Percentiles rank a stretch among this genome's conserved stretches.
Evolutionary conservation across 2,329 filamentous ascomycete species (phyloP).

Genomic region (Fusarium sp.): DNA sequence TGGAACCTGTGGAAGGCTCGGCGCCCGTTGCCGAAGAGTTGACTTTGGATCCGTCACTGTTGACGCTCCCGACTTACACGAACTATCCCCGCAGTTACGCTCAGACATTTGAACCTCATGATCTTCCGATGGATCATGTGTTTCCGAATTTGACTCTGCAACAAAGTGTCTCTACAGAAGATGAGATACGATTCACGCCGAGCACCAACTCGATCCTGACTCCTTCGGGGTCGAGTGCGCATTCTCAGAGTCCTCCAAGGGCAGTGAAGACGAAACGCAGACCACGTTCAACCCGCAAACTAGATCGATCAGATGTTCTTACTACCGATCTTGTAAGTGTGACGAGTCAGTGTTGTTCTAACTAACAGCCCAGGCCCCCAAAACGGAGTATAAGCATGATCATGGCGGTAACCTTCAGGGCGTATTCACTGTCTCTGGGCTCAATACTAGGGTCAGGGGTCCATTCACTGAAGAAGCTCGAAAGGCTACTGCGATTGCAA

Average conservation of each 20-base stretch:
- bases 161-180: not conserved
- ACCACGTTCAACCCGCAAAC: accelerated
- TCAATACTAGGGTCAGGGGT: not conserved
- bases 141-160: not conserved
- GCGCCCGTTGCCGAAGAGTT: not conserved
- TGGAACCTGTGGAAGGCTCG: not conserved
- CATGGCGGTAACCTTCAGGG: not conserved
- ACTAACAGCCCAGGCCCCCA: not conserved
- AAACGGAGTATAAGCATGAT: not conserved
- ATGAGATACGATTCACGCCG: not conserved
- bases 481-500: not conserved
- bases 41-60: not conserved
- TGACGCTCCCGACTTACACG: not conserved
- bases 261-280: not conserved
- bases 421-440: not conserved
- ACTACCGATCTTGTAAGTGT: not conserved
- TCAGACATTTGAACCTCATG: not conserved
- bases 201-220: not conserved
- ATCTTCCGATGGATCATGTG: not conserved
- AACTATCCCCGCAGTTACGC: not conserved
- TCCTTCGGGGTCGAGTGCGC: not conserved
- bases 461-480: not conserved
- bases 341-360: not conserved
- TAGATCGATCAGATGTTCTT: not conserved
- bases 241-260: not conserved